Percentiles rank a stretch among this genome's conserved stretches.
Evolutionary conservation across 441 rosid genomes (phyloP).

Genomic region (Croton setiger): DNA sequence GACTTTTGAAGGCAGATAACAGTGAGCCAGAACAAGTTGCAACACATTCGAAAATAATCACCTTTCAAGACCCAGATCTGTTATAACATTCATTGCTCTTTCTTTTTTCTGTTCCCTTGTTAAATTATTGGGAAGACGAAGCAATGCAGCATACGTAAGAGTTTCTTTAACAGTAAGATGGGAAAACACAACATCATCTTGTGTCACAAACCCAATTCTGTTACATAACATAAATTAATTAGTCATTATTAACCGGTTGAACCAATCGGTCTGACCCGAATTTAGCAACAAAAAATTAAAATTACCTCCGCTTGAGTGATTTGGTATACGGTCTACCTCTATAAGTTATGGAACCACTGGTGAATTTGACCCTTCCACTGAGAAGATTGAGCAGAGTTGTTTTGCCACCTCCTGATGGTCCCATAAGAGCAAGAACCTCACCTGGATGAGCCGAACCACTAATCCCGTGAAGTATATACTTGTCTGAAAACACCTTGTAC

Average conservation of each 20-base stretch:
- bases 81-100: conserved; percentile 17
- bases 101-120: conserved; percentile 5
- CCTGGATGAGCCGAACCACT: conserved; percentile 11
- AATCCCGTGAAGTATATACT: conserved; percentile 13
- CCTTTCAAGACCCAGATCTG: conserved; percentile 14
- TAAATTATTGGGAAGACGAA: conserved; percentile 15
- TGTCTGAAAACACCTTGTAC: not conserved
- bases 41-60: not conserved
- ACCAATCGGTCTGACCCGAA: too few relatives aligned
- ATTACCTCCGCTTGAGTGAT: conserved; percentile 12
- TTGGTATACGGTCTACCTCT: conserved; percentile 5
- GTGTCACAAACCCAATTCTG: conserved; percentile 18
- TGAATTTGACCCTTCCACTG: conserved; percentile 8
- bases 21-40: not conserved
- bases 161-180: conserved; percentile 19
- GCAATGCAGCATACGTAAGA: conserved; percentile 15
- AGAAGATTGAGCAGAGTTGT: conserved; percentile 13
- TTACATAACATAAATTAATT: not conserved
- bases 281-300: too few relatives aligned
- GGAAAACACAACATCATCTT: conserved; percentile 14
- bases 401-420: conserved; percentile 20
- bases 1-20: not conserved
- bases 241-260: too few relatives aligned
- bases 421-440: conserved; percentile 18
- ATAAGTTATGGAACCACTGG: conserved; percentile 10